Evolutionary conservation across 225 moss, liverwort and hornwort genomes (phyloP).

Genomic region (Climacium dendroides): DNA sequence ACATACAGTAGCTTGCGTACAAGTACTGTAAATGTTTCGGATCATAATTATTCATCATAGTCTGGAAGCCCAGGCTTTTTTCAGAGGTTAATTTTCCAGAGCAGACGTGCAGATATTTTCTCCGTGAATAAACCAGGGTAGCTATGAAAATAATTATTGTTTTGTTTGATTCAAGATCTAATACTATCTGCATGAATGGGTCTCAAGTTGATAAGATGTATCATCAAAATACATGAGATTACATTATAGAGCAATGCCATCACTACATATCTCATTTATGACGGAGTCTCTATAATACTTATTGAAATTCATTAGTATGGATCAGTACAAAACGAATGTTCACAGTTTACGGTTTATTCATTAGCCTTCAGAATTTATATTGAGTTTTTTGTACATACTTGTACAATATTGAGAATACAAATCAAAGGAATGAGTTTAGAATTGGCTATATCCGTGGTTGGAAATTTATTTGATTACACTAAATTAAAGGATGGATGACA

Average conservation of each 20-base stretch:
- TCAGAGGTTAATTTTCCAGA: background rate
- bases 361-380: background rate
- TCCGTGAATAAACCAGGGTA: background rate
- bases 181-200: background rate
- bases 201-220: background rate
- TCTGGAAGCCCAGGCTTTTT: background rate
- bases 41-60: background rate
- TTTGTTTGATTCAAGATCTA: background rate
- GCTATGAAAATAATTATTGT: background rate
- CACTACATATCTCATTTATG: too few species aligned
- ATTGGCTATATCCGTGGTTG: too few species aligned
- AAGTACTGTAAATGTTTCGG: background rate
- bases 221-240: background rate
- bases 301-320: too few species aligned
- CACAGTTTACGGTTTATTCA: too few species aligned
- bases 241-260: too few species aligned
- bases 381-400: background rate
- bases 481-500: too few species aligned
- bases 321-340: too few species aligned
- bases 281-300: too few species aligned
- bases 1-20: background rate
- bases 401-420: background rate
- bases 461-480: too few species aligned
- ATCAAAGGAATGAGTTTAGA: too few species aligned
- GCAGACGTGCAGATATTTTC: background rate